Conservation (phyloP, 1,139 yeast species). For the Sugiyamaella xylanicola region DNA sequence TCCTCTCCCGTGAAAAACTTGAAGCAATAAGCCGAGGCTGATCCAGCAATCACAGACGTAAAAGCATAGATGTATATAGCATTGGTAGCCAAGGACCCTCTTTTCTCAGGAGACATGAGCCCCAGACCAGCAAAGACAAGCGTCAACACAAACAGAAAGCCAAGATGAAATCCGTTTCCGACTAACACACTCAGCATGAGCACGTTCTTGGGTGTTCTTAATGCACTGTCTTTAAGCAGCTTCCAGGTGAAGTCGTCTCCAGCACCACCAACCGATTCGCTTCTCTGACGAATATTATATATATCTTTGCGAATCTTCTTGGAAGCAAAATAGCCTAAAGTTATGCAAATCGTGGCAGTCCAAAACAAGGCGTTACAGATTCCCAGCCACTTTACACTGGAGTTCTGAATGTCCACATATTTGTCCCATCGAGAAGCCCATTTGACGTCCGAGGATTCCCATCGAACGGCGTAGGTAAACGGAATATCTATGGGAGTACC, state of each 20-base stretch:
- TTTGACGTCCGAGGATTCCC: conserved; percentile 42
- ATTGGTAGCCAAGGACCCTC: conserved; percentile 90
- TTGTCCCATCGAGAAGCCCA: conserved; percentile 99
- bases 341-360: conserved; percentile 57
- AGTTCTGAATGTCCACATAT: conserved; percentile 85
- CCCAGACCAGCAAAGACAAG: conserved; percentile 85
- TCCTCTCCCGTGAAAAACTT: conserved; percentile 87
- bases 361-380: conserved; percentile 63
- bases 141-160: conserved; percentile 73
- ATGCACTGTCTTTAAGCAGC: conserved; percentile 90
- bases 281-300: conserved; percentile 61
- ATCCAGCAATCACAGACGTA: conserved; percentile 80
- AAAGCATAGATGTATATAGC: conserved; percentile 80
- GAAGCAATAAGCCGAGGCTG: conserved; percentile 77
- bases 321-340: conserved; percentile 76
- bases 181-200: conserved; percentile 75
- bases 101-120: conserved; percentile 84
- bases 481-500: conserved; percentile 46
- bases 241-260: conserved; percentile 65
- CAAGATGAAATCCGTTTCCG: conserved; percentile 86
- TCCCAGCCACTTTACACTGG: conserved; percentile 94
- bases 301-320: conserved; percentile 84
- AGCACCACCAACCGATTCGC: background rate
- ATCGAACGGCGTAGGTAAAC: conserved; percentile 65
- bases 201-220: conserved; percentile 75